These are phyloP conservation scores for Orbilia oligospora DNA, from an alignment of 2,329 filamentous ascomycete genomes.

Conservation along the genomic window DNA sequence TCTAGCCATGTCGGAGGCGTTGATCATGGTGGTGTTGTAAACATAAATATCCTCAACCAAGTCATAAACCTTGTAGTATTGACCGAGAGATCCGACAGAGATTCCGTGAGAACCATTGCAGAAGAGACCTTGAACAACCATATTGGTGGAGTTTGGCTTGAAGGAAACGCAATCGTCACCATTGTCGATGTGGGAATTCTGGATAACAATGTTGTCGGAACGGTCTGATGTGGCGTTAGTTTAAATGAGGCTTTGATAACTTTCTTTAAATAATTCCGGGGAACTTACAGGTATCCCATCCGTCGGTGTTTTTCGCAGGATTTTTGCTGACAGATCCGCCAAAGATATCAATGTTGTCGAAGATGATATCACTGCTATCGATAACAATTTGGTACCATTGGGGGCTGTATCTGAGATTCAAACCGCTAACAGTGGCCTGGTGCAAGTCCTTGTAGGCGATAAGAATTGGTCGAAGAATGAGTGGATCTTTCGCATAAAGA, in stretches of 20 bases:
- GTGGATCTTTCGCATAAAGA: constrained; percentile 73
- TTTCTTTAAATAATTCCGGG: not conserved
- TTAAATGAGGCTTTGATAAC: not conserved
- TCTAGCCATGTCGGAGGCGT: constrained; percentile 75
- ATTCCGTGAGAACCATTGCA: constrained; percentile 81
- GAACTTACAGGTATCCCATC: constrained; percentile 72
- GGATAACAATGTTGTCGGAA: constrained; percentile 75
- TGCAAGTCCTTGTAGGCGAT: constrained; percentile 74
- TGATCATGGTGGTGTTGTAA: constrained; percentile 74
- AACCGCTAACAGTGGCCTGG: constrained; percentile 73
- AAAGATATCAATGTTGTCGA: constrained; percentile 75
- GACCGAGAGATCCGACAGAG: constrained; percentile 79
- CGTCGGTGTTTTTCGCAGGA: constrained; percentile 77
- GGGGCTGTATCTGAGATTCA: constrained; percentile 75
- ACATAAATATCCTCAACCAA: constrained; percentile 79
- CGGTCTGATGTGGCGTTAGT: constrained; percentile 67
- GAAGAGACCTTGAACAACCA: constrained; percentile 76
- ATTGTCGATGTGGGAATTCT: constrained; percentile 76
- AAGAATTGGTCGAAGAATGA: constrained; percentile 74
- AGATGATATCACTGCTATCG: constrained; percentile 76
- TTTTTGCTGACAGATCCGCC: constrained; percentile 72
- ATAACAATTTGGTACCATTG: constrained; percentile 78
- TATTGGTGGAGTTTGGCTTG: constrained; percentile 80
- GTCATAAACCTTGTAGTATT: constrained; percentile 76
- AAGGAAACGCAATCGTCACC: constrained; percentile 81